These are phyloP conservation scores for Populus hybrid DNA, from an alignment of 441 rosid genomes.

Conservation along the genomic window DNA sequence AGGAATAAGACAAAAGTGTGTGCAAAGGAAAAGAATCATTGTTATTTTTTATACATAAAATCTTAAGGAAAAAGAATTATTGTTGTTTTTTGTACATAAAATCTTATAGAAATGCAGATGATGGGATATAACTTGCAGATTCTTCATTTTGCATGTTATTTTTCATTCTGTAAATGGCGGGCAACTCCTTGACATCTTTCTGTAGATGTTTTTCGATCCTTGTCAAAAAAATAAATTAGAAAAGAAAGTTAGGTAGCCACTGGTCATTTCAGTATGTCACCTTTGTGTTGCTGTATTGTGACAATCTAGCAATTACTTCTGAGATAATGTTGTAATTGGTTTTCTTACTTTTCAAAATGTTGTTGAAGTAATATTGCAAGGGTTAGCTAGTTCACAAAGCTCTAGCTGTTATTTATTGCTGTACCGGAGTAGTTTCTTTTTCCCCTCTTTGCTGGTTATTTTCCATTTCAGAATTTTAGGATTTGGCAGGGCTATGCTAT, in stretches of 20 bases:
- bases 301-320: not conserved
- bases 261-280: not conserved
- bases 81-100: not conserved
- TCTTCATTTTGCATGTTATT: not conserved
- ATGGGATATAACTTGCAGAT: not conserved
- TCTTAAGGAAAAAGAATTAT: too few relatives aligned
- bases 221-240: not conserved
- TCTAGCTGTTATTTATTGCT: not conserved
- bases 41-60: too few relatives aligned
- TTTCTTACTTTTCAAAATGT: not conserved
- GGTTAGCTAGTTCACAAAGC: not conserved
- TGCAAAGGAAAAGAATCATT: not conserved
- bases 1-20: not conserved
- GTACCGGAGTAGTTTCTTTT: not conserved
- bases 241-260: not conserved
- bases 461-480: not conserved
- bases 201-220: not conserved
- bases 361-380: not conserved
- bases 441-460: not conserved
- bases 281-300: not conserved
- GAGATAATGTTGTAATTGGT: not conserved
- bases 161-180: not conserved
- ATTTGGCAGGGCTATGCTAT: not conserved
- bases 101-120: not conserved
- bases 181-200: not conserved